Conservation (phyloP, 2,329 filamentous ascomycete species). For the Colletotrichum kahawae region DNA sequence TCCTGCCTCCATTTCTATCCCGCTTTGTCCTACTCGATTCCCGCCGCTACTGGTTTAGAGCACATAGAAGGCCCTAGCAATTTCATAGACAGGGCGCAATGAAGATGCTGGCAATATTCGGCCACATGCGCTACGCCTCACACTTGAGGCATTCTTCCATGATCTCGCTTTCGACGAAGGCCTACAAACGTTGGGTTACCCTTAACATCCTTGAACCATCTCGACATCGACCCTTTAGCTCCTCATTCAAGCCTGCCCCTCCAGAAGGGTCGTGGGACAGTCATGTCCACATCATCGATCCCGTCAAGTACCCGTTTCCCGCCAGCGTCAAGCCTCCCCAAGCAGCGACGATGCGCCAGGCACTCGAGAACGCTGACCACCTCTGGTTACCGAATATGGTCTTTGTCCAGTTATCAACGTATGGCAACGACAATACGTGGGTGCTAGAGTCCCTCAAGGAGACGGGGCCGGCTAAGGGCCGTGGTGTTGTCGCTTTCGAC, state of each 20-base stretch:
- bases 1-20: background rate
- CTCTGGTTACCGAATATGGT: background rate
- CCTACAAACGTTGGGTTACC: background rate
- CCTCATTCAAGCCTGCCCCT: fast-evolving
- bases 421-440: background rate
- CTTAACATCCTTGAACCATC: fast-evolving
- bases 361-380: fast-evolving
- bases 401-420: background rate
- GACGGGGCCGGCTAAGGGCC: fast-evolving
- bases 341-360: background rate
- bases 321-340: background rate
- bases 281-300: background rate
- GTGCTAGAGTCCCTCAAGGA: background rate
- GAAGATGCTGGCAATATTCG: background rate
- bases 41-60: no score
- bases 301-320: background rate
- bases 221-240: background rate
- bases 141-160: background rate
- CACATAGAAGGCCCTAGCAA: background rate
- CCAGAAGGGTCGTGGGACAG: background rate
- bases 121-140: background rate
- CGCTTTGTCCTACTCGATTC: background rate
- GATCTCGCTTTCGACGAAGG: background rate
- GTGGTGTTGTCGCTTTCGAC: background rate
- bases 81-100: background rate